Evolutionary conservation across 164 flowering plant genomes (phyloP), one percentile per base, ranked within the genome.

Genomic region (Chimonanthus salicifolius): DNA sequence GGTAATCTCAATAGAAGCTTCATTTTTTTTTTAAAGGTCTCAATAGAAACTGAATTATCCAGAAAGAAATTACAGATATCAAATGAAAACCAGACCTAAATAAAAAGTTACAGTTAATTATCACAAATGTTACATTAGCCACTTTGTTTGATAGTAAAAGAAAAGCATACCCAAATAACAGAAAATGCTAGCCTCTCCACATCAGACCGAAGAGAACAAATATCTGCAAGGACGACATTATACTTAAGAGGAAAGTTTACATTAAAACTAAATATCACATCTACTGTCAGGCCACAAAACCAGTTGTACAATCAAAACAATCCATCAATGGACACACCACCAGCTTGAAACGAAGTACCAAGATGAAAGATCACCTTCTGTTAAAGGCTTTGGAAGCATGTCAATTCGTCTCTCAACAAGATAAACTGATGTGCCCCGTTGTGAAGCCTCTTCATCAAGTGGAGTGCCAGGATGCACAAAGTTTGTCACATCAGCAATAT

Each of bases 401-500:
- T 96, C 99, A 77, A 96, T 96, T 20, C 99, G 85, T 49, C 97
- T 91, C 76, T 94, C 99, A 80, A 96, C 99, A 78, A 96, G 99
- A 85, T 96, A 96, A n/a, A 90, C 94, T 65, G 99, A 96, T 69
- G 98, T 96, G 68, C 99, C 99, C 79, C 99, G 86, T 83, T 90
- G 87, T 43, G 98, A 47, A 72, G 98, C 99, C 83, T 94, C 99
- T 60, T 90, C 93, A 81, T 96, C 99, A 74, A 96, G 88, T 20
- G 97, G 92, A 6, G 95, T 94, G 46, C 89, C 95, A 76, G 97
- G 90, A 74, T 86, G 91, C 73, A 96, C 97, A 86, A 96, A 96
- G 71, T 96, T 94, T 69, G 99, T 96, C 11, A 96, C 99, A 85
- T 96, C 99, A 87, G 99, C 99, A 82, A 96, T 96, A 84, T 96